Conservation (phyloP, 2,329 filamentous ascomycete genomes). For the Colletotrichum tanaceti region DNA sequence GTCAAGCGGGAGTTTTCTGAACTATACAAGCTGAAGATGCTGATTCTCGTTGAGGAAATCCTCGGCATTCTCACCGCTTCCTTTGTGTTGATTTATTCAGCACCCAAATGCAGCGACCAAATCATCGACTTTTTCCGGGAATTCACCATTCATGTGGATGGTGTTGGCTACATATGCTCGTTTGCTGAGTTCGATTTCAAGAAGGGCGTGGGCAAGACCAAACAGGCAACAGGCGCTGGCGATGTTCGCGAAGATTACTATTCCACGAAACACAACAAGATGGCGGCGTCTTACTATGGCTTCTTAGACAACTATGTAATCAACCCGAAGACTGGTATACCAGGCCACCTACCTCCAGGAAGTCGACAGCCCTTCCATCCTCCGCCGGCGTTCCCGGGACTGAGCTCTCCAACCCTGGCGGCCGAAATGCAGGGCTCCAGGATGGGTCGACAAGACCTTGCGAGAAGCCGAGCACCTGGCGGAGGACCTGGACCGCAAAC, state of each 20-base stretch:
- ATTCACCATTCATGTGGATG: slow-evolving; percentile 96
- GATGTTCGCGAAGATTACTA: slow-evolving; percentile 93
- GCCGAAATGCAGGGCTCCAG: slow-evolving; percentile 67
- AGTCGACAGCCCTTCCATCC: slow-evolving; percentile 74
- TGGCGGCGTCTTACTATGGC: slow-evolving; percentile 96
- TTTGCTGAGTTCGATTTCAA: slow-evolving; percentile 98
- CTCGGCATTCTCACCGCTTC: slow-evolving; percentile 93
- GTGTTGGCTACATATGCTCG: slow-evolving; percentile 94
- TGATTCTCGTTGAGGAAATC: slow-evolving; percentile 93
- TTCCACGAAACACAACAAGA: slow-evolving; percentile 94
- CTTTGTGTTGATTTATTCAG: slow-evolving; percentile 85
- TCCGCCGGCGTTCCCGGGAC: slow-evolving; percentile 78
- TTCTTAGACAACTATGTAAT: slow-evolving; percentile 93
- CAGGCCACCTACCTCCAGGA: slow-evolving; percentile 68
- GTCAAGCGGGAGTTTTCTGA: slow-evolving; percentile 90
- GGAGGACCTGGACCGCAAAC: slow-evolving; percentile 49
- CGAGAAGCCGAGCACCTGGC: slow-evolving; percentile 54
- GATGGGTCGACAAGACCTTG: slow-evolving; percentile 58
- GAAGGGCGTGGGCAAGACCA: slow-evolving; percentile 70
- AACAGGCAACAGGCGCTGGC: slow-evolving; percentile 51
- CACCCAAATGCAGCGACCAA: slow-evolving; percentile 89
- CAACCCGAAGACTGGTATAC: slow-evolving; percentile 75
- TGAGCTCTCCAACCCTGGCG: slow-evolving; percentile 71
- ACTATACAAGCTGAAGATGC: slow-evolving; percentile 90
- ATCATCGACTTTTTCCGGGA: slow-evolving; percentile 98